Conservation (phyloP, 495 filamentous ascomycete genomes). For the Hyaloscypha bicolor region DNA sequence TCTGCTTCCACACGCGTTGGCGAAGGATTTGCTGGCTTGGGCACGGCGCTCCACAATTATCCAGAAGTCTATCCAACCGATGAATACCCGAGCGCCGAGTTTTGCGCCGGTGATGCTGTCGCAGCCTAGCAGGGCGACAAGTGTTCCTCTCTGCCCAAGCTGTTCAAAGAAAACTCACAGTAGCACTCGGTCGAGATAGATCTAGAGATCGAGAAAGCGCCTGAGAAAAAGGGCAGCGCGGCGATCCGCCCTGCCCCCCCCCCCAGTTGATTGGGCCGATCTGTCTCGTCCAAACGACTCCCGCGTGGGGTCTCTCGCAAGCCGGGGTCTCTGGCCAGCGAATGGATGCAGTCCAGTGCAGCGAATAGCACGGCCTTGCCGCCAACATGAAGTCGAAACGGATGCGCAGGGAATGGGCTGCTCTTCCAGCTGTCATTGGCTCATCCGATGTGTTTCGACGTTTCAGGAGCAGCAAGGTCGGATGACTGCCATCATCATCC, state of each 20-base stretch:
- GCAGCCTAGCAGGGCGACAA: not conserved
- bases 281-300: not conserved
- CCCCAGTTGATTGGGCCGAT: not conserved
- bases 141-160: not conserved
- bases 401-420: not conserved
- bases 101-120: not conserved
- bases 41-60: not conserved
- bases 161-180: not conserved
- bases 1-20: not conserved
- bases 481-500: not conserved
- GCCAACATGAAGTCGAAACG: constrained; percentile 24
- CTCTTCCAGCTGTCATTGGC: constrained; percentile 10
- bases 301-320: not conserved
- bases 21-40: not conserved
- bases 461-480: constrained; percentile 7
- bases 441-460: constrained; percentile 4
- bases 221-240: not conserved
- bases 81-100: not conserved
- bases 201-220: not conserved
- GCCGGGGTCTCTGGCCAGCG: not conserved
- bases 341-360: not conserved
- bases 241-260: not conserved
- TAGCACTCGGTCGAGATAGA: not conserved
- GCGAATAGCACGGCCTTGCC: constrained; percentile 15
- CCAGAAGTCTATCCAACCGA: not conserved